A percentile compares a stretch with the other conserved stretches of the same genome.
phyloP scores from a whole-genome alignment of 257 asterid genomes.

The Orobanche coerulescens region DNA sequence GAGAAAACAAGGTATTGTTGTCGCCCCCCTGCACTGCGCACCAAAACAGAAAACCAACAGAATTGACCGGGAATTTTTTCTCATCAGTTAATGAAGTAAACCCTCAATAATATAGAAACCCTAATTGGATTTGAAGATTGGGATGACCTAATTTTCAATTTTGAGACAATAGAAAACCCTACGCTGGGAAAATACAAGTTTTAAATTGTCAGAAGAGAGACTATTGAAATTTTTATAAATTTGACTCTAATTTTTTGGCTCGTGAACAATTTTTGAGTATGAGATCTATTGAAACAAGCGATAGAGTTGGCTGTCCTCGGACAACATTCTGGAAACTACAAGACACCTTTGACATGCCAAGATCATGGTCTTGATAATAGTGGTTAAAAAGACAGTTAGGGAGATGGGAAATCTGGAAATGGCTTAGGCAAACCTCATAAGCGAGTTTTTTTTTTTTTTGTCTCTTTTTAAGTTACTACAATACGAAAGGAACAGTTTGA shows the following conservation, averaged over 20 bases:
- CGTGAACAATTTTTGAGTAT: no score
- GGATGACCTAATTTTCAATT: constrained; percentile 20
- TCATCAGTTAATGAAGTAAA: neutral
- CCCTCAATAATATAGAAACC: constrained; percentile 3
- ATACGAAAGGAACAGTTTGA: neutral
- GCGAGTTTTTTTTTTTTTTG: no score
- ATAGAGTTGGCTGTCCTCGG: no score
- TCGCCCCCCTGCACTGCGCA: constrained; percentile 28
- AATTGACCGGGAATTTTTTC: neutral
- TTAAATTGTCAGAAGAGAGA: neutral
- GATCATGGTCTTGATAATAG: no score
- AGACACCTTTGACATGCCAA: no score
- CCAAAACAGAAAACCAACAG: constrained; percentile 21
- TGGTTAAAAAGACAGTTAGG: no score
- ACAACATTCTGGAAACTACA: no score
- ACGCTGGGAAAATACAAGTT: neutral
- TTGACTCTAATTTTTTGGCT: no score
- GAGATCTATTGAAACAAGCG: no score
- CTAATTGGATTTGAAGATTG: constrained; percentile 15
- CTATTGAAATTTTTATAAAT: neutral
- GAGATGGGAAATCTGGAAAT: no score
- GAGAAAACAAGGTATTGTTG: constrained; percentile 92
- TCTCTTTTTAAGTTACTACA: no score
- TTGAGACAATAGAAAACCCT: neutral
- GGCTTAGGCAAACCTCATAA: no score